Percentiles rank a stretch among this genome's conserved stretches.
phyloP scores from a whole-genome alignment of 2,329 filamentous ascomycete genomes.

The Colletotrichum graminicola region DNA sequence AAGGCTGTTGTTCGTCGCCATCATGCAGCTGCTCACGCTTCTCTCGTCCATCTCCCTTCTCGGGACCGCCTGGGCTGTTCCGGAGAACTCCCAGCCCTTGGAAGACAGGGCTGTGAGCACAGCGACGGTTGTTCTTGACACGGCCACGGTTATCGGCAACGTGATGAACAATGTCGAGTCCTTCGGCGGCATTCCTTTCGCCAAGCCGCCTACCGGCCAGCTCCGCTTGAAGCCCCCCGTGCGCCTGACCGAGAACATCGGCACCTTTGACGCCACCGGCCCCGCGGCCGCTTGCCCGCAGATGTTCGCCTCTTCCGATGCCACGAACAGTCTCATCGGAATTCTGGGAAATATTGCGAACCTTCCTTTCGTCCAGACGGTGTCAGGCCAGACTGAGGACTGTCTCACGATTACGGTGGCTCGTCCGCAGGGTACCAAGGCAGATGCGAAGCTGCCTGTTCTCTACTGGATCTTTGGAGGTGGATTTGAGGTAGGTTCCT shows the following conservation, averaged over 20 bases:
- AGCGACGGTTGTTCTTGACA: slow-evolving; percentile 42
- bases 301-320: slow-evolving; percentile 54
- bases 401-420: slow-evolving; percentile 64
- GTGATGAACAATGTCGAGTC: slow-evolving; percentile 59
- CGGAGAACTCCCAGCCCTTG: slow-evolving; percentile 27
- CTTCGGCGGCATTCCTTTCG: slow-evolving; percentile 75
- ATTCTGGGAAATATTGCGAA: slow-evolving; percentile 56
- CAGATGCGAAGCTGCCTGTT: slow-evolving; percentile 63
- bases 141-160: slow-evolving; percentile 45
- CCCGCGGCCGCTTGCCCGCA: slow-evolving; percentile 69
- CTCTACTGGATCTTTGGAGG: slow-evolving; percentile 71
- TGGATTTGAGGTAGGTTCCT: slow-evolving; percentile 53
- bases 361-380: slow-evolving; percentile 58
- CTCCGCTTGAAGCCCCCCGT: slow-evolving; percentile 72
- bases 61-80: slow-evolving; percentile 28
- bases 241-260: slow-evolving; percentile 61
- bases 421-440: slow-evolving; percentile 57
- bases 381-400: slow-evolving; percentile 62
- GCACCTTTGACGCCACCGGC: slow-evolving; percentile 64
- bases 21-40: slow-evolving; percentile 32
- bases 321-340: slow-evolving; percentile 48
- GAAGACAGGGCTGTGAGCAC: slow-evolving; percentile 27
- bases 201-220: slow-evolving; percentile 67
- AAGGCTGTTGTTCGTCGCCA: background rate
- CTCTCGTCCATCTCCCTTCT: slow-evolving; percentile 35